Evolutionary conservation across 257 asterid genomes (phyloP), one percentile per base, ranked within the genome.

Genomic region (Nemophila menziesii): DNA sequence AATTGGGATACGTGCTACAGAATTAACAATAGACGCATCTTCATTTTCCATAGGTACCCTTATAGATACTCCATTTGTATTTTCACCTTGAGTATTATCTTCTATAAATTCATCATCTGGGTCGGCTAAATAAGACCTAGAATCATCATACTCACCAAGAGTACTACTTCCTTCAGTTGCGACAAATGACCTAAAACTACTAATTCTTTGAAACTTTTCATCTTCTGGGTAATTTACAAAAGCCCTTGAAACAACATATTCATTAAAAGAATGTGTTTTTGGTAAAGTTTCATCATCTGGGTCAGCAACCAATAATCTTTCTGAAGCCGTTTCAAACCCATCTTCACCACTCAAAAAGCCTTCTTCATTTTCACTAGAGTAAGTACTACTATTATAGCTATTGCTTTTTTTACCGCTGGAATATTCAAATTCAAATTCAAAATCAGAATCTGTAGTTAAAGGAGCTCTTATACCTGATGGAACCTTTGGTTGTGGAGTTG

Each of bases 391-490:
- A n/a, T n/a, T n/a, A 53, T 73, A 69, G 48, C 79, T 71, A 47
- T 70, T 60, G 15, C 64, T 39, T 18, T 55, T 53, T 33, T 20
- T 62, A 49, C 70, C 70, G 41, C 27, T 62, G 15, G 77, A 74
- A 55, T 49, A 63, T 33, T 81, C 92, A 54, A 61, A 58, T 41
- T 86, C 96, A 58, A 61, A 58, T 41, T 86, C 96, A 58, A 86
- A 72, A 39, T 82, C 93, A 69, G 46, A 41, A 13, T 85, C 94
- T 42, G 56, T 53, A 64, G 96, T 82, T 21, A 82, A 54, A 51
- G 94, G 96, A 64, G 96, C 96, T 79, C 93, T 60, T 53, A 86
- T 86, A 79, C 94, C 94, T 81, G 87, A 46, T 47, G 68, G 7
- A 20, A 66, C 71, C 64, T 61, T 63, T 43, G 81, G 68, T 57